A percentile compares a stretch with the other conserved stretches of the same genome.
phyloP scores from a whole-genome alignment of 352 stramenopile genomes.

The Phytophthora syringae region DNA sequence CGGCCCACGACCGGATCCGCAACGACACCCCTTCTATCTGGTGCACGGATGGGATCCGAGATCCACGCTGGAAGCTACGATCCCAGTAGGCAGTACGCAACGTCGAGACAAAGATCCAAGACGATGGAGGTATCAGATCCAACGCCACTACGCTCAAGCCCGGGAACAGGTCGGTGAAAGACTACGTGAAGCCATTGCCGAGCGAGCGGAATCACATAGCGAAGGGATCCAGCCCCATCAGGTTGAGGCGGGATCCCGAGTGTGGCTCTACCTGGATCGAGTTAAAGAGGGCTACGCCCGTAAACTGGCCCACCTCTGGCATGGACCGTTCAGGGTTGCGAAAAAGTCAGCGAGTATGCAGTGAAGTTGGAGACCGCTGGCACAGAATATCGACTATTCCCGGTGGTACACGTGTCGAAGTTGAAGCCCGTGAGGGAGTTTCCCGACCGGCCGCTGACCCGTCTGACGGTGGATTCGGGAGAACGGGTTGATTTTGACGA shows the following conservation, averaged over 20 bases:
- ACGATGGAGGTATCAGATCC: background rate
- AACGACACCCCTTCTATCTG: background rate
- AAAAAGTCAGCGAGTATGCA: background rate
- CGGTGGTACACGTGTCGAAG: too few species aligned
- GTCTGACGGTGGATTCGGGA: too few species aligned
- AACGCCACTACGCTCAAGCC: background rate
- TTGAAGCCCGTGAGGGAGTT: too few species aligned
- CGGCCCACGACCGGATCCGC: background rate
- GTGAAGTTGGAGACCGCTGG: too few species aligned
- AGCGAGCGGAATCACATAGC: background rate
- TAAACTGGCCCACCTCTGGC: constrained; percentile 25
- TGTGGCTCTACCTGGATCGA: background rate
- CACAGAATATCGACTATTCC: too few species aligned
- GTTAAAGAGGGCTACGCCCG: constrained; percentile 9
- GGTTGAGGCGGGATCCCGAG: background rate
- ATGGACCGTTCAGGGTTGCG: constrained; percentile 22
- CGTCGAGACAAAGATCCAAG: background rate
- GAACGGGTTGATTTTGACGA: too few species aligned
- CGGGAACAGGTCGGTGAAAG: background rate
- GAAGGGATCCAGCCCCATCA: background rate
- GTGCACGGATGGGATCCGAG: background rate
- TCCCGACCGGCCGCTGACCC: too few species aligned
- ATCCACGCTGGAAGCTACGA: background rate
- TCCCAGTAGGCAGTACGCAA: background rate
- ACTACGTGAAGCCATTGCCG: background rate